Evolutionary conservation across 495 filamentous ascomycete genomes (phyloP).

Genomic region (Neurospora hispaniola): DNA sequence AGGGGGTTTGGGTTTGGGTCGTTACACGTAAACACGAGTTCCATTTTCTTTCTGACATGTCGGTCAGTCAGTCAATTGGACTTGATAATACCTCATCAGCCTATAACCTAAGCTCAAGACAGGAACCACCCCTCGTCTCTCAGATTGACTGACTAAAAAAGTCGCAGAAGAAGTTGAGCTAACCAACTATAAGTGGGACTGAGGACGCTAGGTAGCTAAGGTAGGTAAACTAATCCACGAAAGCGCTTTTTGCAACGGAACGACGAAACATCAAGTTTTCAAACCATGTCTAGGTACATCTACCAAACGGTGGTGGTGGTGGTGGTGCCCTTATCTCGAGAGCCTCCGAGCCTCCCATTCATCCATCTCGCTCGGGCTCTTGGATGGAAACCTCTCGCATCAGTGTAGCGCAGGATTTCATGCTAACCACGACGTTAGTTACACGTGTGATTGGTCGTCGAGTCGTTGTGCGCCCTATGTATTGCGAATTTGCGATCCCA

Average conservation of each 20-base stretch:
- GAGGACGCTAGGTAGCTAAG: too few species aligned
- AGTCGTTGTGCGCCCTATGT: background rate
- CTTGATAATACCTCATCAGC: background rate
- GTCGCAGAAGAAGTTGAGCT: background rate
- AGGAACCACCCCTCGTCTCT: background rate
- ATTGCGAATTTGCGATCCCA: background rate
- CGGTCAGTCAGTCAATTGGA: conserved; percentile 5
- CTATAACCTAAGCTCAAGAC: background rate
- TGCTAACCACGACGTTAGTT: background rate
- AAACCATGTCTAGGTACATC: too few species aligned
- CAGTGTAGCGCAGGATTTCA: background rate
- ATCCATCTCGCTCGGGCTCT: background rate
- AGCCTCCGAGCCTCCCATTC: background rate
- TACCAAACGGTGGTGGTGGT: too few species aligned
- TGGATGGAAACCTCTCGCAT: background rate
- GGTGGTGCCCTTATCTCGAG: background rate
- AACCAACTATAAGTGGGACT: background rate
- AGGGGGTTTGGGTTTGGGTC: background rate
- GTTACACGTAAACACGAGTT: background rate
- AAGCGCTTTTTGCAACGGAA: too few species aligned
- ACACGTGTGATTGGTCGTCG: background rate
- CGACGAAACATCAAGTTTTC: too few species aligned
- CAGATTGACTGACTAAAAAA: too few species aligned
- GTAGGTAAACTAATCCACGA: too few species aligned
- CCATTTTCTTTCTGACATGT: background rate